Evolutionary conservation across 2,329 filamentous ascomycete genomes (phyloP), one percentile per base, ranked within the genome.

Genomic region (Albifimbria verrucaria): DNA sequence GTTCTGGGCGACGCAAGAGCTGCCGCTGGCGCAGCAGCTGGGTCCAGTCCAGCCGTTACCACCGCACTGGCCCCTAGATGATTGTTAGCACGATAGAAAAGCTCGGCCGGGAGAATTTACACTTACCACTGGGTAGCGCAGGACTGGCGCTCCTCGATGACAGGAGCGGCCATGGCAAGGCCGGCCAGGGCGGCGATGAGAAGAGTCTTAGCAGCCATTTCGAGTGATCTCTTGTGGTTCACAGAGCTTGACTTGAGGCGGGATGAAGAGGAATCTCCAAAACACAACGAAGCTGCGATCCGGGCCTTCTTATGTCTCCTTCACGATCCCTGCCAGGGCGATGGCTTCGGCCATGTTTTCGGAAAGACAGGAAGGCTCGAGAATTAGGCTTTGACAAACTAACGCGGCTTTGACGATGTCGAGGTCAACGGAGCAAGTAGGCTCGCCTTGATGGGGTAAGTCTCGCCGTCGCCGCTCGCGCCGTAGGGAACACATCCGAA

Each of bases 11-110:
- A 63, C 58, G 58, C 75, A 77, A 47, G 57, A 61, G 62, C 62
- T 69, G 50, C 73, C 74, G 18, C 67, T 68, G 4, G 52, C 58
- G 53, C 77, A 79, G 66, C 74, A 77, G 2, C 73, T 76, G n/a
- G 73, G 58, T 21, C 76, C 77, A 17, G 55, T 62, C 66, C 67
- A 79, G 51, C 65, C 69, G n/a, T 57, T 68, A n/a, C 77, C 76
- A 52, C 76, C 77, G 42, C 77, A 79, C 54, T 78, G 77, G 21
- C 57, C 52, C 63, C 63, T 65, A 60, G 65, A 4, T 69, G 22
- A 1, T 3, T 45, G n/a, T 48, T 23, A 46, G 43, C 20, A 36
- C 9, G 44, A 17, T 12, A 47, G 44, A 12, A 43, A 15, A 21
- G 42, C 7, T 7, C 18, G 42, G 5, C 18, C 12, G 4, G 42